These are phyloP conservation scores for Phytopythium boreale DNA, from an alignment of 352 stramenopile genomes.

Conservation along the genomic window DNA sequence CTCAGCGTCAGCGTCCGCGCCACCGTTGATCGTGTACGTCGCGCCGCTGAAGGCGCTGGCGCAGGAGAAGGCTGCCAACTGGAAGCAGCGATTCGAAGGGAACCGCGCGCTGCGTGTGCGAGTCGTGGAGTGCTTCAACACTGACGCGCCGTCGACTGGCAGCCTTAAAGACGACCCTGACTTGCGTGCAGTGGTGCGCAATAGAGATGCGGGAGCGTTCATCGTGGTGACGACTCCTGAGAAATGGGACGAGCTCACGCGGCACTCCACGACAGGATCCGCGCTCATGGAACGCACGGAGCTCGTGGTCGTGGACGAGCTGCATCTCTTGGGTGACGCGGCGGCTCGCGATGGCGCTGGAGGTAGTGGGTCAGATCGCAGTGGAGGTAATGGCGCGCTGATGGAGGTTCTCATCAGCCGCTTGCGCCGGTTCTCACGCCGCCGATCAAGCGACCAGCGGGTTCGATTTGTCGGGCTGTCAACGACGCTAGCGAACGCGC, in stretches of 20 bases:
- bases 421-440: slow-evolving; percentile 71
- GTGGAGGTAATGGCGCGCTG: slow-evolving; percentile 94
- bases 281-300: slow-evolving; percentile 66
- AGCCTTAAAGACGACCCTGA: slow-evolving; percentile 2
- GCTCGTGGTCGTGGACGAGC: slow-evolving; percentile 97
- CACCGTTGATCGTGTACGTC: slow-evolving; percentile 94
- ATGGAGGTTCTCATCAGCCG: slow-evolving; percentile 90
- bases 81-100: slow-evolving; percentile 91
- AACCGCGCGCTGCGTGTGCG: slow-evolving; percentile 79
- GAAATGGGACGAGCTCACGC: slow-evolving; percentile 97
- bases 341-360: slow-evolving; percentile 38
- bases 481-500: slow-evolving; percentile 95
- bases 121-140: slow-evolving; percentile 84
- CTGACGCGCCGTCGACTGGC: neutral
- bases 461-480: slow-evolving; percentile 95
- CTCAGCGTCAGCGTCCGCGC: neutral
- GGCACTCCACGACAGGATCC: slow-evolving; percentile 79
- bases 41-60: slow-evolving; percentile 97
- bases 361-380: slow-evolving; percentile 96
- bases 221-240: slow-evolving; percentile 98
- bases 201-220: slow-evolving; percentile 61
- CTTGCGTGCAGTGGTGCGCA: slow-evolving; percentile 47
- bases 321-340: slow-evolving; percentile 82
- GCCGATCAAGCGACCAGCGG: slow-evolving; percentile 50
- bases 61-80: slow-evolving; percentile 96